Evolutionary conservation across 2,329 filamentous ascomycete species (phyloP).

Genomic region (Xylogone sp.): DNA sequence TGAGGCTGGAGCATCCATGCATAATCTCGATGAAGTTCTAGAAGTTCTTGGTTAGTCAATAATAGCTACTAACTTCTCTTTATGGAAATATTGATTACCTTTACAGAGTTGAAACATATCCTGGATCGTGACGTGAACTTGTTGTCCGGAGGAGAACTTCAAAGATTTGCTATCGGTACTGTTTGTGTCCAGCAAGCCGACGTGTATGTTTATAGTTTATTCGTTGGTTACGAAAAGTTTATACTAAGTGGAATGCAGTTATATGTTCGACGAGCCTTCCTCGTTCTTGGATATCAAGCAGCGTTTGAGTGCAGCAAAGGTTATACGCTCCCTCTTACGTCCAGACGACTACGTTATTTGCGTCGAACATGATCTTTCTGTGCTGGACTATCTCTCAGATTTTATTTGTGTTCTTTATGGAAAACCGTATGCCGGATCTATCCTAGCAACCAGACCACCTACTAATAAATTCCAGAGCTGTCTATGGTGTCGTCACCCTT

Average conservation of each 20-base stretch:
- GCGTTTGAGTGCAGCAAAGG: conserved; percentile 84
- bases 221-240: neutral
- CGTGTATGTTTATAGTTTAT: conserved; percentile 49
- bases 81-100: conserved; percentile 2
- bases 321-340: conserved; percentile 86
- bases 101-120: conserved; percentile 76
- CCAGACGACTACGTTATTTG: conserved; percentile 96
- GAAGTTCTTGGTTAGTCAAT: conserved; percentile 61
- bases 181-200: conserved; percentile 96
- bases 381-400: conserved; percentile 97
- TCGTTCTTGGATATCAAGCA: conserved; percentile 99
- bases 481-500: conserved; percentile 96
- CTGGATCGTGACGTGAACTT: conserved; percentile 86
- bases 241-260: conserved; percentile 40
- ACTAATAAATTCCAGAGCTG: conserved; percentile 43
- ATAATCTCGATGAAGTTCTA: conserved; percentile 77
- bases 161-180: conserved; percentile 94
- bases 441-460: neutral
- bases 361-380: conserved; percentile 98
- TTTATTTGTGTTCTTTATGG: conserved; percentile 98
- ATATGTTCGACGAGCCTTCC: conserved; percentile 99
- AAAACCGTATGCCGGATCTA: conserved; percentile 52
- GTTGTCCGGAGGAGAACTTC: conserved; percentile 94
- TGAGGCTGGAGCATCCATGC: conserved; percentile 69
- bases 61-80: neutral